phyloP scores from a whole-genome alignment of 139 green algal genomes.

The Penium margaritaceum region DNA sequence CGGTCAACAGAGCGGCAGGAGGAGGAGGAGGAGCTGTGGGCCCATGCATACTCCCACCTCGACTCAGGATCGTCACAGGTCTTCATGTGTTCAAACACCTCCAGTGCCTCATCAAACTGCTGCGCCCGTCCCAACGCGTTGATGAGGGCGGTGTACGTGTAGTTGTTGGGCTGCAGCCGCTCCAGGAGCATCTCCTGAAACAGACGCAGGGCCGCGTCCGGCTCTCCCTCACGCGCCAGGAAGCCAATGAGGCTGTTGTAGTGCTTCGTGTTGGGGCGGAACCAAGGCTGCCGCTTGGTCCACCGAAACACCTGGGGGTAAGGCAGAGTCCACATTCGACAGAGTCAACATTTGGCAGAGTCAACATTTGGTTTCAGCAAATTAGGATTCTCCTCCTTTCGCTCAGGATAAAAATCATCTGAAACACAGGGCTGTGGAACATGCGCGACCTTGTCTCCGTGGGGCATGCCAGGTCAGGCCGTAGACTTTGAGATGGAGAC shows the following conservation, averaged over 20 bases:
- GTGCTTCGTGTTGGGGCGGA: constrained; percentile 9
- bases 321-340: too few relatives aligned
- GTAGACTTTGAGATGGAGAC: too few relatives aligned
- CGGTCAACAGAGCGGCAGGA: too few relatives aligned
- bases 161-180: constrained; percentile 27
- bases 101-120: constrained; percentile 40
- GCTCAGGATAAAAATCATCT: too few relatives aligned
- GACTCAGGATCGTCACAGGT: constrained; percentile 1
- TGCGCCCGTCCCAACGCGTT: constrained; percentile 30
- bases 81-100: constrained; percentile 46
- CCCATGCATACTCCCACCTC: too few relatives aligned
- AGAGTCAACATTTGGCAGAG: too few relatives aligned
- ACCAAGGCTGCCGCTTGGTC: constrained; percentile 46
- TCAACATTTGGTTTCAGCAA: too few relatives aligned
- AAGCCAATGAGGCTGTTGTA: constrained; percentile 41
- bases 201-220: constrained; percentile 26
- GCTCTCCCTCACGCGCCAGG: constrained; percentile 27
- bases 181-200: constrained; percentile 44
- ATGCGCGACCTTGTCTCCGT: too few relatives aligned
- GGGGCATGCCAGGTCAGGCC: too few relatives aligned
- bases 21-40: too few relatives aligned
- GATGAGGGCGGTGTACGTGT: constrained; percentile 45
- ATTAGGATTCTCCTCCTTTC: too few relatives aligned
- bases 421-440: too few relatives aligned
- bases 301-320: constrained; percentile 41